Percentiles rank a stretch among this genome's conserved stretches.
Conservation (phyloP, 345 rosid genomes). For the Abelmoschus esculentus region DNA sequence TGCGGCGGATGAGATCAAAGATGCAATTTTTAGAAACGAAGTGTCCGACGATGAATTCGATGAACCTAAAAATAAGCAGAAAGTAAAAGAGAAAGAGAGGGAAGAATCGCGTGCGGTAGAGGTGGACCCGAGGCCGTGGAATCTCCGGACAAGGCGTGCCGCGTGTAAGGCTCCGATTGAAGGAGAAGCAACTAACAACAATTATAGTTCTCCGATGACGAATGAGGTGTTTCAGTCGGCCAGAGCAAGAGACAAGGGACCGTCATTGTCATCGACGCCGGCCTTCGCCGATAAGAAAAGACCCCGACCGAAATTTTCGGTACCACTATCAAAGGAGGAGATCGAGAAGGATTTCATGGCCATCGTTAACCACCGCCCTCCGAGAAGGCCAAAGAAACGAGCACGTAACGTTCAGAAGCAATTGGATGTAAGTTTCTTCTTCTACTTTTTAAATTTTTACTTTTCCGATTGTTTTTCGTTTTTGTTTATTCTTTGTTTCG, state of each 20-base stretch:
- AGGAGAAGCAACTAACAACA: constrained; percentile 13
- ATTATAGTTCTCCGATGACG: constrained; percentile 26
- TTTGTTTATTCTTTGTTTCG: neutral
- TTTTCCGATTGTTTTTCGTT: neutral
- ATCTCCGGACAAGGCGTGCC: constrained; percentile 64
- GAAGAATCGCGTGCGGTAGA: constrained; percentile 22
- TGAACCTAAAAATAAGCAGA: constrained; percentile 11
- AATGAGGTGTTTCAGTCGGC: constrained; percentile 21
- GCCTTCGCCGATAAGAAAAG: constrained; percentile 22
- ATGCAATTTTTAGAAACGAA: constrained; percentile 27
- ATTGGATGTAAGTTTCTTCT: constrained; percentile 48
- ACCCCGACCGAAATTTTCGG: constrained; percentile 33
- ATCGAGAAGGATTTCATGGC: constrained; percentile 56
- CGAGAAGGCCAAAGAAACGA: constrained; percentile 72
- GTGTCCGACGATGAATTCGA: constrained; percentile 14
- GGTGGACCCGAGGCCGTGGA: constrained; percentile 59
- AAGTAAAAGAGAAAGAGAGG: constrained; percentile 11
- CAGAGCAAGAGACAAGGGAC: constrained; percentile 22
- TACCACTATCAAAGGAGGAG: constrained; percentile 54
- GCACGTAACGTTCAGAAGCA: constrained; percentile 51
- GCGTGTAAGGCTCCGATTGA: constrained; percentile 43
- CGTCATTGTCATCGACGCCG: constrained; percentile 10
- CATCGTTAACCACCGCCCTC: constrained; percentile 43
- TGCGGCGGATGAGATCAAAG: constrained; percentile 41
- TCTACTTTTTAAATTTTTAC: neutral